phyloP scores from a whole-genome alignment of 225 moss, liverwort and hornwort genomes.

The Physcomitrellopsis africana region DNA sequence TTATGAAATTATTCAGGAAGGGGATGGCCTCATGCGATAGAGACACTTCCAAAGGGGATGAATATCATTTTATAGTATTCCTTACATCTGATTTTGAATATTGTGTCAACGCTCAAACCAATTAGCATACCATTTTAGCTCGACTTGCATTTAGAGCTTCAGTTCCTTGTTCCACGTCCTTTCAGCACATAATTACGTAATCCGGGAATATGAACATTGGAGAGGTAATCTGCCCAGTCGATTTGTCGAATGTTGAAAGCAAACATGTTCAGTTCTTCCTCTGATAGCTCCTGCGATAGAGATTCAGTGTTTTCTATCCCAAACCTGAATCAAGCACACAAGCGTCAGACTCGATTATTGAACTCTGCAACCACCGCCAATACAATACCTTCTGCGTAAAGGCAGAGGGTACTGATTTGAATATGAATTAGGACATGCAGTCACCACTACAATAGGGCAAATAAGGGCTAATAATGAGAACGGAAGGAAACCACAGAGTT shows the following conservation, averaged over 20 bases:
- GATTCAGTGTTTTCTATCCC: conserved; percentile 63
- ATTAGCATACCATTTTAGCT: conserved; percentile 20
- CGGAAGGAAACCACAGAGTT: neutral
- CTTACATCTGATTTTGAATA: conserved; percentile 28
- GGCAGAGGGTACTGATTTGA: too few relatives aligned
- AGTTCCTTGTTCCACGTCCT: conserved; percentile 67
- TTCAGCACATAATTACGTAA: conserved; percentile 69
- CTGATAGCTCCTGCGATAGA: conserved; percentile 53
- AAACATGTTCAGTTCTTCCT: conserved; percentile 59
- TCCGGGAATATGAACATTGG: conserved; percentile 71
- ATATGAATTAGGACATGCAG: too few relatives aligned
- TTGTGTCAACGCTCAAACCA: conserved; percentile 28
- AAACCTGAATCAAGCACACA: conserved; percentile 47
- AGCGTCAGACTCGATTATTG: conserved; percentile 9
- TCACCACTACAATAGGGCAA: too few relatives aligned
- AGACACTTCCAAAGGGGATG: conserved; percentile 45
- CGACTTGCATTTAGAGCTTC: conserved; percentile 29
- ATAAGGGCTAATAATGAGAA: neutral
- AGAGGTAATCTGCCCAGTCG: conserved; percentile 71
- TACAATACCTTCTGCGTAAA: neutral
- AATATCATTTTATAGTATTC: conserved; percentile 40
- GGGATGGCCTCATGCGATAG: conserved; percentile 47
- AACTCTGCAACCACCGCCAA: neutral
- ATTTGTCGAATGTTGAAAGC: conserved; percentile 59
- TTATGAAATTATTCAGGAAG: conserved; percentile 48